Evolutionary conservation across 2,329 filamentous ascomycete species (phyloP).

Genomic region (Apiospora arundinis): DNA sequence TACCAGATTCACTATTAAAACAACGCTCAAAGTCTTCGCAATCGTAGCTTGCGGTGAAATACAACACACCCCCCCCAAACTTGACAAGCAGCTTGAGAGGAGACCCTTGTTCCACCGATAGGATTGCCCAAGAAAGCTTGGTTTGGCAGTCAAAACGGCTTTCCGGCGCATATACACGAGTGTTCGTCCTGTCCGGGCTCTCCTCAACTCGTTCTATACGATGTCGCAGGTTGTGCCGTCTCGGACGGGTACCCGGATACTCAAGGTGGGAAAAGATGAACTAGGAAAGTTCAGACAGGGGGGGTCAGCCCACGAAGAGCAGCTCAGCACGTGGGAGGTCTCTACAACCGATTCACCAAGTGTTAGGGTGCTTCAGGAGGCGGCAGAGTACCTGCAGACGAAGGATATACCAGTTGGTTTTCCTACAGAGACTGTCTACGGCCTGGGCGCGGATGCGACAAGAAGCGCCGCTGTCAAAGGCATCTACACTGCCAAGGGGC

Average conservation of each 20-base stretch:
- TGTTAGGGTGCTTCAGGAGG: constrained; percentile 58
- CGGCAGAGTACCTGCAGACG: constrained; percentile 69
- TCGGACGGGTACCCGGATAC: constrained; percentile 32
- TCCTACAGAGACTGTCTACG: constrained; percentile 97
- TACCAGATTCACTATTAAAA: neutral
- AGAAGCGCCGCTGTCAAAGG: constrained; percentile 81
- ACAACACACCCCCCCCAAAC: neutral
- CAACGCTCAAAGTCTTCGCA: neutral
- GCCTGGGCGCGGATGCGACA: constrained; percentile 94
- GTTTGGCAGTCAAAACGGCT: constrained; percentile 36
- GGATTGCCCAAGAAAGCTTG: neutral
- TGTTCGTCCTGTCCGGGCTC: constrained; percentile 36
- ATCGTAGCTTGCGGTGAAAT: neutral
- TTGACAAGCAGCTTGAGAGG: neutral
- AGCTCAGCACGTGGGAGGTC: constrained; percentile 37
- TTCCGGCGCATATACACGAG: constrained; percentile 27
- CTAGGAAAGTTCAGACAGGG: constrained; percentile 37
- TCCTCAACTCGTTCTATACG: constrained; percentile 36
- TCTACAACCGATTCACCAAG: constrained; percentile 31
- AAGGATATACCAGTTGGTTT: constrained; percentile 86
- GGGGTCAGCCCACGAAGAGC: constrained; percentile 30
- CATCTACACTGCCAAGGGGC: constrained; percentile 91
- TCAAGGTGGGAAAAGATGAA: constrained; percentile 32
- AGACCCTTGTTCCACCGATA: neutral
- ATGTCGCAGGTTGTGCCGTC: constrained; percentile 39